These are phyloP conservation scores for Trichomonas tenax DNA, from an alignment of 208 protist species.

Conservation along the genomic window DNA sequence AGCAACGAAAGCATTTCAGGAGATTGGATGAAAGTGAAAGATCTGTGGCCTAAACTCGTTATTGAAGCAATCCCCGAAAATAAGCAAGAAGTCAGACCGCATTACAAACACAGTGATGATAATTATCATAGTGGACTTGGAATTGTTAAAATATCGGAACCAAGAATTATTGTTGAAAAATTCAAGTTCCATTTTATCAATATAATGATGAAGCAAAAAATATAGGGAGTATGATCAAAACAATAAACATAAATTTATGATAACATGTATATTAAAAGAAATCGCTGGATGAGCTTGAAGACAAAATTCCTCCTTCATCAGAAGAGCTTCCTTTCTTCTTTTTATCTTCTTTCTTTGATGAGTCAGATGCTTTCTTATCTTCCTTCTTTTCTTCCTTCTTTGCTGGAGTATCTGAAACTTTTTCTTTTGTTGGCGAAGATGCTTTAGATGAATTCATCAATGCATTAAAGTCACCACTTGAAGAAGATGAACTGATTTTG, in stretches of 20 bases:
- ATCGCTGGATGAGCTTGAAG: neutral
- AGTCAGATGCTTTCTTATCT: neutral
- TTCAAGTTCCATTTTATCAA: too few relatives aligned
- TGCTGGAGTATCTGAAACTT: neutral
- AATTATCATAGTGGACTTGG: too few relatives aligned
- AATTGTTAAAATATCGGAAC: too few relatives aligned
- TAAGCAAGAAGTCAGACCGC: too few relatives aligned
- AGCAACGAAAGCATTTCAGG: too few relatives aligned
- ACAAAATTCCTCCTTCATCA: neutral
- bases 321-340: neutral
- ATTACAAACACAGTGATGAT: too few relatives aligned
- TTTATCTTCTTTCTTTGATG: neutral
- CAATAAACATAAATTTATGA: neutral
- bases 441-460: neutral
- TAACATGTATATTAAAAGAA: neutral
- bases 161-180: too few relatives aligned
- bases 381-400: neutral
- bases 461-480: neutral
- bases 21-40: too few relatives aligned
- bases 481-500: neutral
- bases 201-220: too few relatives aligned
- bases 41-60: too few relatives aligned
- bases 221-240: neutral
- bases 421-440: neutral
- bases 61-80: too few relatives aligned